Evolutionary conservation across 208 protist genomes (phyloP), one percentile per base, ranked within the genome.

Genomic region (Crithidia thermophila): DNA sequence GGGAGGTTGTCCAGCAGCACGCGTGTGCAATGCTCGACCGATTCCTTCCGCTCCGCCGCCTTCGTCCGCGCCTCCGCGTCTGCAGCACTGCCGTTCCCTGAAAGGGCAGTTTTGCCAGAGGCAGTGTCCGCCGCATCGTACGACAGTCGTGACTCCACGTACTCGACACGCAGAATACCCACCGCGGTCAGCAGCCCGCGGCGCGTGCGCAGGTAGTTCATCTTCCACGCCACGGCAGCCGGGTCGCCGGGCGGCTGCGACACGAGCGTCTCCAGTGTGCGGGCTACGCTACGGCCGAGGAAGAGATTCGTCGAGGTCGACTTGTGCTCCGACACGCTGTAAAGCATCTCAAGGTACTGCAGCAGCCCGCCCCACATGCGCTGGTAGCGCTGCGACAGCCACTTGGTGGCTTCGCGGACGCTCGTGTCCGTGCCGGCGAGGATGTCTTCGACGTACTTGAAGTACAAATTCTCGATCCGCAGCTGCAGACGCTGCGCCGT

Each of bases 381-480:
- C 75, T 85, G 77, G 58, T 95, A 95, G 20, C 90, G 87, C 28
- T 64, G 62, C 28, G 90, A 95, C 31, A 95, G 76, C 42, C 52
- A 39, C 39, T 58, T 36, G 45, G 84, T 65, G 4, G 70, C 72
- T 33, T 69, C 61, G 18, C 81, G 37, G 30, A 90, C 84, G 7
- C 43, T 62, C 31, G 64, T 28, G 13, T 91, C 80, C 20, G 47
- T 67, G 31, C 76, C 77, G 0, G 37, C 36, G 11, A 93, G 47
- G 2, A 90, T 68, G 42, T 92, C 81, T 2, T 77, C 37, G 13
- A 86, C 28, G 64, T 82, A 81, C 4, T 20, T 23, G 11, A 80
- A 23, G 70, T 90, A 93, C 16, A 93, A 36, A 8, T 43, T 39
- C 30, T 84, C 77, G 25, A 93, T 39, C 5, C 39, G 65, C 14